Percentiles rank a stretch among this genome's conserved stretches.
Conservation (phyloP, 208 protist species). For the Acanthamoeba royreba region DNA sequence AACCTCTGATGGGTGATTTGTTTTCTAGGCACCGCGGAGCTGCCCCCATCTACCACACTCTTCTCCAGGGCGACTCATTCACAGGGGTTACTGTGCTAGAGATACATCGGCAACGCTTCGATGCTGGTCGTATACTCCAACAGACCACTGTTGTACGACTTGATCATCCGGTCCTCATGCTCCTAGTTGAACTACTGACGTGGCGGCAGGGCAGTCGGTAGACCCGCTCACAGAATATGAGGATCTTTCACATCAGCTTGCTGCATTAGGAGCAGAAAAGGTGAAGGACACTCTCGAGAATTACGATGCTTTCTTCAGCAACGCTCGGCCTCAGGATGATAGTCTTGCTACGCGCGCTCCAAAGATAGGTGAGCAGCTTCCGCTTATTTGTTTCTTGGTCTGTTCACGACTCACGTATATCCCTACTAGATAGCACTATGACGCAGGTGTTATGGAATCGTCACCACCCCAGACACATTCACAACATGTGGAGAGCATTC, state of each 20-base stretch:
- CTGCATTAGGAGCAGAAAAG: not conserved
- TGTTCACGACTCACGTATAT: not conserved
- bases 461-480: not conserved
- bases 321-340: not conserved
- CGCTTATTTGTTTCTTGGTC: not conserved
- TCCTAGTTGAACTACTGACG: no score
- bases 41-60: slow-evolving; percentile 62
- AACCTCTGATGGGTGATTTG: not conserved
- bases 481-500: not conserved
- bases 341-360: not conserved
- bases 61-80: slow-evolving; percentile 45
- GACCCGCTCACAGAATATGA: not conserved
- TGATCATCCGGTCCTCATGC: no score
- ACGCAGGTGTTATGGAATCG: not conserved
- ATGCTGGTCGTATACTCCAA: not conserved
- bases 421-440: not conserved
- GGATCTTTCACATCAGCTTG: not conserved
- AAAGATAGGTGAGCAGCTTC: not conserved
- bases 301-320: not conserved
- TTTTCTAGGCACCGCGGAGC: slow-evolving; percentile 49
- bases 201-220: no score
- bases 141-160: not conserved
- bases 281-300: not conserved
- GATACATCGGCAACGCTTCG: not conserved
- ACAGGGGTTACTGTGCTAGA: slow-evolving; percentile 54